Evolutionary conservation across 1,284 basidiomycete species (phyloP).

Genomic region (Boletus subluridellus): DNA sequence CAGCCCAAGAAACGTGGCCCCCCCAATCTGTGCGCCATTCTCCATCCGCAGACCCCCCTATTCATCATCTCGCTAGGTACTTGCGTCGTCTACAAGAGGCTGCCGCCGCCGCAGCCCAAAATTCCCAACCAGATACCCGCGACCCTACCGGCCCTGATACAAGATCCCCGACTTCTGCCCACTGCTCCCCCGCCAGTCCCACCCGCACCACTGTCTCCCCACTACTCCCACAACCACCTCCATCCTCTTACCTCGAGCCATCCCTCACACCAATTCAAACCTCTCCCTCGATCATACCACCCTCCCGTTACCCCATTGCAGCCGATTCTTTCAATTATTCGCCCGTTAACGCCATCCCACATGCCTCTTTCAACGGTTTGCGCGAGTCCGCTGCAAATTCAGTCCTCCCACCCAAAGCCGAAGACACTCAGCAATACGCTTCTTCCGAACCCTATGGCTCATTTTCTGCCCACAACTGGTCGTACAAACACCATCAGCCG

Average conservation of each 20-base stretch:
- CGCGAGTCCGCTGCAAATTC: conserved; percentile 29
- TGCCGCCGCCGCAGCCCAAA: conserved; percentile 48
- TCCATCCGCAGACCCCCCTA: background rate
- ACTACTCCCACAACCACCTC: conserved; percentile 41
- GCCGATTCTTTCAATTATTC: conserved; percentile 62
- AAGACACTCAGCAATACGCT: conserved; percentile 44
- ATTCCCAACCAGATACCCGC: conserved; percentile 28
- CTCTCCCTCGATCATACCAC: conserved; percentile 44
- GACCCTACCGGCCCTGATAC: conserved; percentile 40
- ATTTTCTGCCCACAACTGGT: conserved; percentile 68
- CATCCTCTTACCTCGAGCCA: conserved; percentile 53
- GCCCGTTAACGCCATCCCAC: conserved; percentile 35
- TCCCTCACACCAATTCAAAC: conserved; percentile 44
- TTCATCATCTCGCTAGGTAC: conserved; percentile 47
- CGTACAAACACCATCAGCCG: conserved; percentile 61
- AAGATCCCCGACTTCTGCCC: conserved; percentile 48
- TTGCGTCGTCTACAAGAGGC: conserved; percentile 75
- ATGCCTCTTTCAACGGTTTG: conserved; percentile 36
- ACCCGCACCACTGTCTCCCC: conserved; percentile 48
- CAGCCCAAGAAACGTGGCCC: conserved; percentile 89
- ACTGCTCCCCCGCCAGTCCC: conserved; percentile 44
- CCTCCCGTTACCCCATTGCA: conserved; percentile 67
- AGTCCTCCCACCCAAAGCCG: conserved; percentile 36
- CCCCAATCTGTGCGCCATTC: conserved; percentile 70
- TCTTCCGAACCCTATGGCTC: conserved; percentile 54